Evolutionary conservation across 1,139 yeast genomes (phyloP).

Genomic region (Tardiomyces digboiensis): DNA sequence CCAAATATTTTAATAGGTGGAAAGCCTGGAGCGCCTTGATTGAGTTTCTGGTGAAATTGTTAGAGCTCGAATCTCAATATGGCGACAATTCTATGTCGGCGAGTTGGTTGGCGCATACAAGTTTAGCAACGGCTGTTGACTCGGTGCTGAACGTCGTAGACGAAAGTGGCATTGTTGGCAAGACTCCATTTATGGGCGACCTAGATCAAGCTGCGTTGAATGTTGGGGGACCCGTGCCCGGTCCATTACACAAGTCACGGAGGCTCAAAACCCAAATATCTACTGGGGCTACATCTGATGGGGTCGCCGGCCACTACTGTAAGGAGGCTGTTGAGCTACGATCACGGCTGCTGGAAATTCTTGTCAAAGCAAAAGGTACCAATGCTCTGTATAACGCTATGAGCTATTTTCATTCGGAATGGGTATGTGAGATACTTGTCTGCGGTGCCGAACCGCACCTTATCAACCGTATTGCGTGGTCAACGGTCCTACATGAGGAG

Average conservation of each 20-base stretch:
- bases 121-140: neutral
- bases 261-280: too few species aligned
- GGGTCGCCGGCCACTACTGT: neutral
- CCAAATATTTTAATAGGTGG: neutral
- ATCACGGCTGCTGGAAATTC: neutral
- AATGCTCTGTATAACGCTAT: neutral
- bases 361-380: neutral
- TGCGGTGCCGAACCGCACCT: neutral
- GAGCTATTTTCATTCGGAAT: neutral
- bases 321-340: neutral
- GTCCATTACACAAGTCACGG: too few species aligned
- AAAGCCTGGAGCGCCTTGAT: neutral
- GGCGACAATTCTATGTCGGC: neutral
- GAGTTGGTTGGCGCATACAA: neutral
- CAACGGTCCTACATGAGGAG: neutral
- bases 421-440: neutral
- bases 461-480: neutral
- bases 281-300: neutral
- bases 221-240: too few species aligned
- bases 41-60: neutral
- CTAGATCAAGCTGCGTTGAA: neutral
- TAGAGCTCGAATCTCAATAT: neutral
- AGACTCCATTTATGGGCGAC: neutral
- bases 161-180: neutral
- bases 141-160: neutral